Evolutionary conservation across 306 rosid species (phyloP).

Genomic region (Inga oerstediana): DNA sequence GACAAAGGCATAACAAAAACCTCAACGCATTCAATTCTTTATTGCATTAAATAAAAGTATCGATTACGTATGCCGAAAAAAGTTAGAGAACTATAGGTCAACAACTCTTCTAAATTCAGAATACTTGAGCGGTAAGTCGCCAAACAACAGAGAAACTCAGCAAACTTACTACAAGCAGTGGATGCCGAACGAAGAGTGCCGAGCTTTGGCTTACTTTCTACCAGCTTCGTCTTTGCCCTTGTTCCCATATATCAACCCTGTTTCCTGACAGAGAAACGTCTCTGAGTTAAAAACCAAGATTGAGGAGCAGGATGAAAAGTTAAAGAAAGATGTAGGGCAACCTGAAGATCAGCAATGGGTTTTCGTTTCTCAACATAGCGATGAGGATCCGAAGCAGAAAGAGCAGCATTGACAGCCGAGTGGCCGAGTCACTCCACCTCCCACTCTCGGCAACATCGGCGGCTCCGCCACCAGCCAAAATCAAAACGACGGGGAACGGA

Average conservation of each 20-base stretch:
- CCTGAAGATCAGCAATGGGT: conserved; percentile 93
- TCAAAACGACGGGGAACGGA: no score
- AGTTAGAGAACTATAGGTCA: background rate
- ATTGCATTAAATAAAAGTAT: background rate
- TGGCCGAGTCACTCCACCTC: no score
- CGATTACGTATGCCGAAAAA: background rate
- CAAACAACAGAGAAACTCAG: background rate
- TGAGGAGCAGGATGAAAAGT: background rate
- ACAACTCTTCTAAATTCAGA: background rate
- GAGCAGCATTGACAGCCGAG: conserved; percentile 48
- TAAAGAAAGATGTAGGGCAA: background rate
- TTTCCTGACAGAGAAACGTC: conserved; percentile 43
- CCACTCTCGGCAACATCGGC: no score
- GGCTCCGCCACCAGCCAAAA: no score
- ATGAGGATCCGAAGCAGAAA: conserved; percentile 67
- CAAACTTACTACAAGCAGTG: no score
- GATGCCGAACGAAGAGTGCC: background rate
- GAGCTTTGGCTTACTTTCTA: conserved; percentile 37
- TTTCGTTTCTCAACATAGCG: conserved; percentile 75
- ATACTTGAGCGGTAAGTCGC: background rate
- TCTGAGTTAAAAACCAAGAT: background rate
- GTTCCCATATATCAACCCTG: conserved; percentile 81
- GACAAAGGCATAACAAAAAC: background rate
- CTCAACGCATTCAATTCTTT: background rate
- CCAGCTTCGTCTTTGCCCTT: conserved; percentile 43